Base-by-base conservation (phyloP, 2,329 filamentous ascomycete genomes). In the Lachnellula hyalina region DNA sequence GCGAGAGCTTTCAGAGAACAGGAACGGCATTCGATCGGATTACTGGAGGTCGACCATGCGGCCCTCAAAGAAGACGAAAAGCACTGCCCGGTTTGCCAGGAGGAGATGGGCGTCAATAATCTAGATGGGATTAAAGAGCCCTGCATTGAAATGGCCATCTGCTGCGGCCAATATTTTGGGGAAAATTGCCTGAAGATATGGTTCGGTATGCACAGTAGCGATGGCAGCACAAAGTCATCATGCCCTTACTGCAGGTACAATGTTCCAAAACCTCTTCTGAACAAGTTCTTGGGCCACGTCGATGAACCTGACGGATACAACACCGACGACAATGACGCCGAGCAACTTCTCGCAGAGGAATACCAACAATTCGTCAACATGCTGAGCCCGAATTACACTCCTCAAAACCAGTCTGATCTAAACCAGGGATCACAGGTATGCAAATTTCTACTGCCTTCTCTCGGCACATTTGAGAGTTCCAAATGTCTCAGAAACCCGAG, bases 81-180 rank as follows among this genome's bases (percentile, higher is more conserved):
- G 21, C 23, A 55, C 3, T 67, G 63, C 45, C 34, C 47, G 7
- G 56, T 66, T n/a, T 67, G 65, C 49, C 47, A 51, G 9, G 60
- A 62, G 4, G 12, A 46, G n/a, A 40, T 65, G 23, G 58, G 55
- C 4, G 32, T 51, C 25, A 32, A 41, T 3, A 56, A 49, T n/a
- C 40, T 35, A 7, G 56, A 57, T 2, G 58, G 54, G 8, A 19
- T 19, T 5, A 35, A 36, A 7, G 63, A 65, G 28, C 19, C 11
- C 6, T 52, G 57, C 1, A 49, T 66, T 21, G 47, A 54, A 25
- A 38, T 67, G 40, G 49, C 60, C 2, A 56, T 58, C 12, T 67
- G 64, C 49, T 67, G 65, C 49, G 48, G 49, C 1, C 57, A 64
- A 28, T 50, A 59, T 14, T 51, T 66, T 25, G 63, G 64, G 9